Evolutionary conservation across 306 rosid species (phyloP).

Genomic region (Cucumis hystrix): DNA sequence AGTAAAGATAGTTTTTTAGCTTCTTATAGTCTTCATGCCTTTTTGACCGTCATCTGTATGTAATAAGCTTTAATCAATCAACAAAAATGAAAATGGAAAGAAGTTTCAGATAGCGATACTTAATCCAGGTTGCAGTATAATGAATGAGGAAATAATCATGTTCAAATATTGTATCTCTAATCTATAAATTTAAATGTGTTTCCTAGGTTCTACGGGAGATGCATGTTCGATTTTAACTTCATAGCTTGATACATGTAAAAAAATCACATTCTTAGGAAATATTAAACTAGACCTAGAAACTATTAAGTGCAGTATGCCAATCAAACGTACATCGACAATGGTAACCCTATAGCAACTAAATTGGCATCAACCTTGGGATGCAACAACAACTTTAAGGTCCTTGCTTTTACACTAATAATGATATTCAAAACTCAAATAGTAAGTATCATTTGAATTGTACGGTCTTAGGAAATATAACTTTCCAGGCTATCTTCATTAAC

Average conservation of each 20-base stretch:
- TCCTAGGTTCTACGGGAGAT: background rate
- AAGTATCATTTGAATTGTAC: background rate
- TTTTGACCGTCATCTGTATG: background rate
- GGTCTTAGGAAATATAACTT: background rate
- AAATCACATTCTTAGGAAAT: background rate
- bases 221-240: background rate
- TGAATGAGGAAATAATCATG: background rate
- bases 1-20: background rate
- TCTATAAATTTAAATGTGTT: background rate
- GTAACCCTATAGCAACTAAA: slow-evolving; percentile 77
- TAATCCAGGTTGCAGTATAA: background rate
- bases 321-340: slow-evolving; percentile 59
- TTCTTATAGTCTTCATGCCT: background rate
- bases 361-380: slow-evolving; percentile 95
- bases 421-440: slow-evolving; percentile 10
- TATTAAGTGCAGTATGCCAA: slow-evolving; percentile 1
- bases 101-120: background rate
- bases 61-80: background rate
- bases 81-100: background rate
- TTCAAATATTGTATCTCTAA: background rate
- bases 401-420: slow-evolving; percentile 65
- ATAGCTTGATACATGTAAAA: background rate
- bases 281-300: background rate
- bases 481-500: background rate
- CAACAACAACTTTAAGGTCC: slow-evolving; percentile 98